Base-by-base conservation (phyloP, 2,329 filamentous ascomycete genomes). In the Neonectria neomacrospora region DNA sequence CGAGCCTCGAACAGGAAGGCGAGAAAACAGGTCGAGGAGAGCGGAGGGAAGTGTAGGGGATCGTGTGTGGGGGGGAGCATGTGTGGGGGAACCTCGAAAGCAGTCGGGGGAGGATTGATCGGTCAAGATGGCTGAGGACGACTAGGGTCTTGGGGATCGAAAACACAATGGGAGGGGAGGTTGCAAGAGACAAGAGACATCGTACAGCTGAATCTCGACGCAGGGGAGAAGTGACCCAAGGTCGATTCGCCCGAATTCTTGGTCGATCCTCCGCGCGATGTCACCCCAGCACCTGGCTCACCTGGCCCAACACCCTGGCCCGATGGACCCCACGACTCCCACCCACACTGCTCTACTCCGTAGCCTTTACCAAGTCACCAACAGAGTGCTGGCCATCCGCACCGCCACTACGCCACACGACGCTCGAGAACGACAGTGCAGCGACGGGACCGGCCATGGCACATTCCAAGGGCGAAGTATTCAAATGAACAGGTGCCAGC, bases 111-210 rank as follows among this genome's bases (percentile, higher is more conserved):
- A 55, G 51, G 54, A 61, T 53, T 71, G 68, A 68, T 69, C 60
- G 59, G 58, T 54, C 51, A 22, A 61, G 68, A 72, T 65, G 63
- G 58, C 44, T 42, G 50, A 65, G 47, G 44, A 39, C 28, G 50
- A 61, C 63, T 39, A 63, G 67, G 64, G 66, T 63, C 59, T 26
- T 61, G 63, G 54, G 56, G 54, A 72, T 72, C 70, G 61, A 58
- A 47, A 47, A 53, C 42, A 34, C 50, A 45, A 45, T 23, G 14
- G 34, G 34, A 20, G n/a, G 37, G 37, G 58, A 64, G 44, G 47
- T 65, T 68, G 63, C 65, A 70, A 66, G 64, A 71, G 68, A 70
- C 65, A 71, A 62, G 65, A 57, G 56, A 64, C 58, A 61, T 61
- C 63, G 34, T 16, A 58, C 42, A 61, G 66, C 68, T 60, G 65